Evolutionary conservation across 2,329 filamentous ascomycete species (phyloP).

Genomic region (Fusarium multiceps): DNA sequence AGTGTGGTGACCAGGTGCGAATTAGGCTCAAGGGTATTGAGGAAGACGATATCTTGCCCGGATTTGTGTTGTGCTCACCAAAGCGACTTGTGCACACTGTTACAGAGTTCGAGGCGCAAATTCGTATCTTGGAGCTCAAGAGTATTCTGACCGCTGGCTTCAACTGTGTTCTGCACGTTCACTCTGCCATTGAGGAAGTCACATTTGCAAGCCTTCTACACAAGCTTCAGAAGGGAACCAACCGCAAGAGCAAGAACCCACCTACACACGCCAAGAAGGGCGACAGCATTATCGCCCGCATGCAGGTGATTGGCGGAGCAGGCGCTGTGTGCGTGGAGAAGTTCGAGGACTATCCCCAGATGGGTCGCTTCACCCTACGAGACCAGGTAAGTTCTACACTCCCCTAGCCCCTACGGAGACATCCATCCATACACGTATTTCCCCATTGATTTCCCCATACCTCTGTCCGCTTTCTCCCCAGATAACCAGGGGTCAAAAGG

Average conservation of each 20-base stretch:
- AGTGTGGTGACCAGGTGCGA: constrained; percentile 94
- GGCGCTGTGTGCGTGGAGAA: constrained; percentile 91
- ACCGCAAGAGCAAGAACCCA: constrained; percentile 90
- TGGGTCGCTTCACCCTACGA: constrained; percentile 89
- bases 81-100: constrained; percentile 95
- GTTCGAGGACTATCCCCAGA: constrained; percentile 95
- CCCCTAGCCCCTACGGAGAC: constrained; percentile 15
- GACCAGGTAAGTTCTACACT: constrained; percentile 73
- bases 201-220: constrained; percentile 90
- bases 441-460: constrained; percentile 25
- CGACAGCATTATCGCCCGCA: constrained; percentile 87
- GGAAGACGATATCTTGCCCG: constrained; percentile 95
- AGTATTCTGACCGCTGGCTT: constrained; percentile 93
- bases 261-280: constrained; percentile 89
- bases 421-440: not conserved
- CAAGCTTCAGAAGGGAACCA: constrained; percentile 94
- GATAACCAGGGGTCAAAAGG: not conserved
- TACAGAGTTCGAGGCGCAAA: constrained; percentile 91
- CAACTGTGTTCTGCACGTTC: constrained; percentile 97
- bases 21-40: constrained; percentile 93
- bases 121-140: constrained; percentile 94
- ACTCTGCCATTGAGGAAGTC: constrained; percentile 97
- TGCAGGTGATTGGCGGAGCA: constrained; percentile 87
- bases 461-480: constrained; percentile 13
- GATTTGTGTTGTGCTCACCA: constrained; percentile 95